Evolutionary conservation across 2,329 filamentous ascomycete species (phyloP).

Genomic region (Hypoxylon rubiginosum): DNA sequence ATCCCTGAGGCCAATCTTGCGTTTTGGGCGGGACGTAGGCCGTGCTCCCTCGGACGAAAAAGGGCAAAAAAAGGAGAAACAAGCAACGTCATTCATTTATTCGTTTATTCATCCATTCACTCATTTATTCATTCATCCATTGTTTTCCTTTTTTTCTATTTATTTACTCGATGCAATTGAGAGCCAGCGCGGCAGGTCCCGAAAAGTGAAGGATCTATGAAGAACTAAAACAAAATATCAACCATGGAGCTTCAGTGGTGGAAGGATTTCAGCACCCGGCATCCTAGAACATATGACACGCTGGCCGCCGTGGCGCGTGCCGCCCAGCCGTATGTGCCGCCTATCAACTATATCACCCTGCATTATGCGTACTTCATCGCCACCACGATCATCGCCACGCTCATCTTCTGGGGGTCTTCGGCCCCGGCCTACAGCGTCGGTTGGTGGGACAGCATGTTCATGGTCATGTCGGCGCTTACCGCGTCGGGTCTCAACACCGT

Average conservation of each 20-base stretch:
- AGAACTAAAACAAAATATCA: background rate
- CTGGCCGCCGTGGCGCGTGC: slow-evolving; percentile 17
- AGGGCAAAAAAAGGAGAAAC: background rate
- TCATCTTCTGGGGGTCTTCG: slow-evolving; percentile 73
- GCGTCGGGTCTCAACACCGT: slow-evolving; percentile 77
- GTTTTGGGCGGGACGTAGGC: background rate
- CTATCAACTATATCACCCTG: slow-evolving; percentile 72
- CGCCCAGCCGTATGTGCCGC: slow-evolving; percentile 53
- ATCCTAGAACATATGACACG: slow-evolving; percentile 34
- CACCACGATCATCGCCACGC: slow-evolving; percentile 66
- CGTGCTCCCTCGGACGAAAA: background rate
- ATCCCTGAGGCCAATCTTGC: background rate
- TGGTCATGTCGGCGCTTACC: slow-evolving; percentile 76
- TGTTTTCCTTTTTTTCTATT: slow-evolving; percentile 8
- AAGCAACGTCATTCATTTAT: background rate
- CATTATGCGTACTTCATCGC: slow-evolving; percentile 77
- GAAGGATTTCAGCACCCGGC: slow-evolving; percentile 37
- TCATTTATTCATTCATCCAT: slow-evolving; percentile 3
- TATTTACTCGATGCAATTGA: background rate
- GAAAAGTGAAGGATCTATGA: background rate
- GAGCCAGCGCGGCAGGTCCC: background rate
- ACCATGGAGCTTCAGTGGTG: slow-evolving; percentile 39
- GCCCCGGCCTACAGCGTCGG: slow-evolving; percentile 64
- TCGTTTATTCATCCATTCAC: background rate
- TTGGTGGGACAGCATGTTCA: slow-evolving; percentile 76